Base-by-base conservation (phyloP, 805 yeast species). In the Ogataea pilisensis region DNA sequence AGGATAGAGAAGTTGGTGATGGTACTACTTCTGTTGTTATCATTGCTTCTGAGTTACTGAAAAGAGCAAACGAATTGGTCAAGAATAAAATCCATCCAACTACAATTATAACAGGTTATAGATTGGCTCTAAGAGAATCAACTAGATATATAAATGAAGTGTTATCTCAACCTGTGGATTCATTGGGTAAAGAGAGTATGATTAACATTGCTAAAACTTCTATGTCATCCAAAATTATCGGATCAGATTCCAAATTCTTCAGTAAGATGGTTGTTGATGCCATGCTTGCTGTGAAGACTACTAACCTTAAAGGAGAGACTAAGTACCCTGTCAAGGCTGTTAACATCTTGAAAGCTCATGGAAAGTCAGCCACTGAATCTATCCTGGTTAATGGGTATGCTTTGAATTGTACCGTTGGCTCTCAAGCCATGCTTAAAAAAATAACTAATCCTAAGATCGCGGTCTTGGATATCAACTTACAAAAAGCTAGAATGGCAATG, bases 11-110 rank as follows among this genome's bases (percentile, higher is more conserved):
- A 67, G 96, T 93, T 39, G 99, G 97, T 46, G 98, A 90, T 60
- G 98, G 98, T 53, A 90, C 99, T 33, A 93, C 99, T 0, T 85
- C 96, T 13, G 99, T 93, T 37, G 99, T 93, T 31, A 89, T 93
- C 47, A 82, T 95, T 60, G 98, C 99, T 19, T 76, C 95, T 27
- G 99, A 93, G 66, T 69, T 93, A 42, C 72, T 93, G 57, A 85
- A 85, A 57, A 77, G 96, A 49, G 99, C 99, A 31, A 88, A 89
- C 64, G 96, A 90, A 54, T 72, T 93, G 49, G 97, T 93, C 36
- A 85, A 84, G 59, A 87, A 87, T 67, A 87, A 88, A 61, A 85
- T 95, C 48, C 99, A 95, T 66, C 99, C 99, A 35, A 93, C 99
- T 2, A 93, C 99, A 8, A 90, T 95, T 54, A 90, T 95, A 55